phyloP scores from a whole-genome alignment of 371 early-diverging fungal species.

The Umbelopsis sp. region DNA sequence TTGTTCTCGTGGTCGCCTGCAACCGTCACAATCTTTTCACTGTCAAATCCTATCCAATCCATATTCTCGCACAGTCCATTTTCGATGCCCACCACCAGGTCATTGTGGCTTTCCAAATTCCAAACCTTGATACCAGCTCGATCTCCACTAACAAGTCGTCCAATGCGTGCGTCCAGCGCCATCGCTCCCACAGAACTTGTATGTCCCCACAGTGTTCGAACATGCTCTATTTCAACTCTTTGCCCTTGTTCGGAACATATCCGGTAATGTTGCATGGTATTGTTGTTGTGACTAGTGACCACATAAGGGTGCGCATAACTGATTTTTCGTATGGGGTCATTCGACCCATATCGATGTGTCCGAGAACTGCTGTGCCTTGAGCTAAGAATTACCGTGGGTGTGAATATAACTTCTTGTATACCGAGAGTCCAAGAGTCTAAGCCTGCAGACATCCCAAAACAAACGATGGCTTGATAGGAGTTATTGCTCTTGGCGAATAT shows the following conservation, averaged over 20 bases:
- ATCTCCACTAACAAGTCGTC: constrained; percentile 49
- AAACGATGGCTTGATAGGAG: constrained; percentile 36
- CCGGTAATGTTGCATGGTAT: constrained; percentile 52
- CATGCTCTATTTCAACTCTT: constrained; percentile 32
- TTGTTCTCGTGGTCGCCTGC: constrained; percentile 16
- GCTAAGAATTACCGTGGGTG: constrained; percentile 9
- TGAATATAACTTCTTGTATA: constrained; percentile 41
- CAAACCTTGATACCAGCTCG: constrained; percentile 47
- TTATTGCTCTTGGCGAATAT: background rate
- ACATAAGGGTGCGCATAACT: constrained; percentile 44
- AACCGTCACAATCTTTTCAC: constrained; percentile 16
- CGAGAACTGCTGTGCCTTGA: constrained; percentile 28
- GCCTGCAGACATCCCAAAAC: constrained; percentile 40
- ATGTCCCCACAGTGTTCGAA: constrained; percentile 49
- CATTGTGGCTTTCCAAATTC: constrained; percentile 27
- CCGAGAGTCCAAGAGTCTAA: constrained; percentile 38
- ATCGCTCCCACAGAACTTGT: constrained; percentile 47
- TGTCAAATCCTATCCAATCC: constrained; percentile 18
- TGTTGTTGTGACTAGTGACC: constrained; percentile 53
- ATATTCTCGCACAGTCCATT: constrained; percentile 5
- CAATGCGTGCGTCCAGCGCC: constrained; percentile 31
- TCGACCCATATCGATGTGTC: constrained; percentile 18
- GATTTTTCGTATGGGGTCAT: constrained; percentile 22
- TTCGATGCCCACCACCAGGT: constrained; percentile 13
- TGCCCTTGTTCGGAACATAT: constrained; percentile 22